Conservation (phyloP, 2,329 filamentous ascomycete species). For the Falciphora oryzae region DNA sequence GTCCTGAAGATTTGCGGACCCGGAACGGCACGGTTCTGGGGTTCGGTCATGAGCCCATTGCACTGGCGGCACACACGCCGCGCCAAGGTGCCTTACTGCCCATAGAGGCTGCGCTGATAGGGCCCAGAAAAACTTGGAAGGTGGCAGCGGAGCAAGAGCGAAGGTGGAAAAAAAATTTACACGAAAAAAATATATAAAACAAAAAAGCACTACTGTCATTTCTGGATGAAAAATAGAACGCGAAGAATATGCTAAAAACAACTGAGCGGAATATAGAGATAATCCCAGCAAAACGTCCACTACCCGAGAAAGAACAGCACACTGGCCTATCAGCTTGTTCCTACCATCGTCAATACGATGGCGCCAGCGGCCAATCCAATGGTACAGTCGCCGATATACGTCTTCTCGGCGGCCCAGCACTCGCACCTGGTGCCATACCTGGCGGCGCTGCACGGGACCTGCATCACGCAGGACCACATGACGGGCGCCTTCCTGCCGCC, state of each 20-base stretch:
- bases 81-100: not conserved
- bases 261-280: not conserved
- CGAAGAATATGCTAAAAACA: not conserved
- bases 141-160: not conserved
- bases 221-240: not conserved
- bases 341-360: not conserved
- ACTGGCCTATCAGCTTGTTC: not conserved
- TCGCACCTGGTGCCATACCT: constrained; percentile 49
- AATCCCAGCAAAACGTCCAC: not conserved
- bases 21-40: not conserved
- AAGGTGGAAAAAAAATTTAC: not conserved
- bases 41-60: not conserved
- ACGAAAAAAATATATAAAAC: not conserved
- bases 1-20: not conserved
- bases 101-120: not conserved
- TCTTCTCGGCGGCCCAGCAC: constrained; percentile 41
- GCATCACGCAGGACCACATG: constrained; percentile 51
- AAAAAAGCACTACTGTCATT: not conserved
- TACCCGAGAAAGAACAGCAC: not conserved
- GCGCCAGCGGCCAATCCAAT: not conserved
- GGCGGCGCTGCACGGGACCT: constrained; percentile 51
- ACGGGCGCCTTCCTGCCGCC: constrained; percentile 56
- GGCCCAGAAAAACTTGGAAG: not conserved
- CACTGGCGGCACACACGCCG: not conserved
- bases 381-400: constrained; percentile 20